Percentiles rank a stretch among this genome's conserved stretches.
Conservation (phyloP, 306 rosid species). For the Citrullus amarus region DNA sequence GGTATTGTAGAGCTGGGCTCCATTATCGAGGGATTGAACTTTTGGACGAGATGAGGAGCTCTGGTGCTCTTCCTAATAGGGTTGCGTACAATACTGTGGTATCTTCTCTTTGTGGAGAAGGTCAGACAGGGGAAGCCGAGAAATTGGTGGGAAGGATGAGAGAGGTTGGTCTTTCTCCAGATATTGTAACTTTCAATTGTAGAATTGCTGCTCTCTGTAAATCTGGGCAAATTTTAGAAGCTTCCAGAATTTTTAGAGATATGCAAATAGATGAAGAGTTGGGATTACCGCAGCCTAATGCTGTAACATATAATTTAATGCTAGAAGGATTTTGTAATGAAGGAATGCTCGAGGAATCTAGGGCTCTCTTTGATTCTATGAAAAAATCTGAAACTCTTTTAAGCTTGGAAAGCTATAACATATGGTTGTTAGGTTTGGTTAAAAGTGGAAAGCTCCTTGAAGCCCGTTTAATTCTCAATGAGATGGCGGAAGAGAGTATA, state of each 20-base stretch:
- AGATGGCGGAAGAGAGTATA: constrained; percentile 48
- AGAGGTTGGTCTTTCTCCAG: constrained; percentile 40
- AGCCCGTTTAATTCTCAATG: constrained; percentile 51
- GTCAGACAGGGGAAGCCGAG: constrained; percentile 65
- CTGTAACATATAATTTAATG: constrained; percentile 59
- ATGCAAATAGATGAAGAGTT: constrained; percentile 64
- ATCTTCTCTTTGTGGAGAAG: constrained; percentile 53
- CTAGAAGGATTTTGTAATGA: constrained; percentile 63
- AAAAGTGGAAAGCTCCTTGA: constrained; percentile 50
- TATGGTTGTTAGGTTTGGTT: constrained; percentile 63
- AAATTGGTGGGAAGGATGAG: constrained; percentile 68
- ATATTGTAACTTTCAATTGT: constrained; percentile 80
- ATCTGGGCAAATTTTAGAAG: constrained; percentile 63
- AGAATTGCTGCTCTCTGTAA: constrained; percentile 78
- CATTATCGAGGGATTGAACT: constrained; percentile 31
- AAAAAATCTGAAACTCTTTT: constrained; percentile 23
- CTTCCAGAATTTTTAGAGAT: constrained; percentile 82
- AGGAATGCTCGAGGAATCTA: constrained; percentile 72
- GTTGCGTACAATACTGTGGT: constrained; percentile 71
- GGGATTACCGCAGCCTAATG: constrained; percentile 75
- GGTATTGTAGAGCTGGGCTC: constrained; percentile 55
- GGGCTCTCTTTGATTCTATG: constrained; percentile 52
- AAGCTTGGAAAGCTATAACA: constrained; percentile 55
- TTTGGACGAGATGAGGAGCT: constrained; percentile 24
- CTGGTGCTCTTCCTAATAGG: constrained; percentile 25